A percentile compares a stretch with the other conserved stretches of the same genome.
Conservation (phyloP, 495 filamentous ascomycete genomes). For the Trichoderma orchidacearum region DNA sequence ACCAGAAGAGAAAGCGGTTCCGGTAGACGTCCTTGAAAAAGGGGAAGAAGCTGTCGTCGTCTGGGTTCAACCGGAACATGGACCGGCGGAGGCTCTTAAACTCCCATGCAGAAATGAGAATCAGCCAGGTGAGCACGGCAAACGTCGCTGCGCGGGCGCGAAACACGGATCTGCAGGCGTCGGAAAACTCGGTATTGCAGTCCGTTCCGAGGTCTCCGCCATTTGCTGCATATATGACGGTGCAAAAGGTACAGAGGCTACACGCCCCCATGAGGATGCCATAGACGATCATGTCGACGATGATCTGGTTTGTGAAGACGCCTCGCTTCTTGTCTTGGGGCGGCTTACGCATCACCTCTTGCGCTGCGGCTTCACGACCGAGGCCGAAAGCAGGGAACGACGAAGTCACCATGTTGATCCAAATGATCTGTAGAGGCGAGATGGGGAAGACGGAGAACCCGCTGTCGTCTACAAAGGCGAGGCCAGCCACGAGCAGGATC, state of each 20-base stretch:
- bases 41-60: constrained; percentile 30
- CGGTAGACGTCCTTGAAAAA: constrained; percentile 52
- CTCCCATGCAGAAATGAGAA: constrained; percentile 64
- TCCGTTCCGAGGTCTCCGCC: constrained; percentile 42
- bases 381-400: constrained; percentile 65
- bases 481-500: constrained; percentile 52
- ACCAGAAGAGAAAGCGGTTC: constrained; percentile 65
- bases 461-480: constrained; percentile 52
- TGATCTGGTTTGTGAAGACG: constrained; percentile 56
- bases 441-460: constrained; percentile 62
- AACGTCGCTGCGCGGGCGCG: constrained; percentile 68
- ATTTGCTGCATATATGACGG: constrained; percentile 52
- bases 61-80: constrained; percentile 54
- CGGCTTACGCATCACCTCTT: constrained; percentile 56
- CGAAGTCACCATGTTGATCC: constrained; percentile 69
- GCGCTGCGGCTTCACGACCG: constrained; percentile 52
- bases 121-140: constrained; percentile 59
- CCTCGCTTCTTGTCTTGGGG: constrained; percentile 53
- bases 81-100: constrained; percentile 57
- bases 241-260: constrained; percentile 53
- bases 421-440: constrained; percentile 60
- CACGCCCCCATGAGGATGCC: constrained; percentile 54
- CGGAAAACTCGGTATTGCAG: constrained; percentile 48
- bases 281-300: constrained; percentile 63
- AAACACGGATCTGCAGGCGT: constrained; percentile 49